Base-by-base conservation (phyloP, 176 grass and related monocot species). In the Oryza glaberrima region DNA sequence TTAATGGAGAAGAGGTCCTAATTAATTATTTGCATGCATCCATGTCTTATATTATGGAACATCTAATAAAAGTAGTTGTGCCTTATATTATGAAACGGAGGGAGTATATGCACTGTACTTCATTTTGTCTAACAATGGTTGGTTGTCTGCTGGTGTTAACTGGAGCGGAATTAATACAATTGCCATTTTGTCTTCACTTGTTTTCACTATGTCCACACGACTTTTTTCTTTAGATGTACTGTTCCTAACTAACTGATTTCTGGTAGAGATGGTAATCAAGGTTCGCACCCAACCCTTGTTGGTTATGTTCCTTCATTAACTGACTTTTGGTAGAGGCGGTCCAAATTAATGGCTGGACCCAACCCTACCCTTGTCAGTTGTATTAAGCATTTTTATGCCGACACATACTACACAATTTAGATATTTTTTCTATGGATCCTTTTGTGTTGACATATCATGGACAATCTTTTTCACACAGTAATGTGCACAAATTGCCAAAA, bases 101-200 rank as follows among this genome's bases (percentile, higher is more conserved):
- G 28, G 28, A 28, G 28, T 54, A 56, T 77, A 56, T 58, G 0
- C 13, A 52, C 15, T 13, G 16, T 84, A 44, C 72, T 77, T 67
- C 6, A 34, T 56, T 10, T 19, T 47, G 49, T 51, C 35, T 23
- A 51, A 77, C 70, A 36, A 78, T 83, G 80, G 75, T 82, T 68
- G 67, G 36, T n/a, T 79, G 61, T 86, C 71, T 25, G 77, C 30
- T 75, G 75, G 47, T 87, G 71, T 34, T 83, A 67, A 82, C 69
- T 69, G 38, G 28, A 79, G 52, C 51, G 26, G 8, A 81, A 74
- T 58, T 58, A 58, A 58, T 84, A 72, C 76, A 77, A 81, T 72
- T 80, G 69, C 17, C 32, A 70, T 84, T 84, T 84, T 87, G 22
- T 67, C 51, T 81, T 76, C 34, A n/a, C 15, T 70, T 80, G 19